phyloP scores from a whole-genome alignment of 2,329 filamentous ascomycete species.

The Fusarium sp. region DNA sequence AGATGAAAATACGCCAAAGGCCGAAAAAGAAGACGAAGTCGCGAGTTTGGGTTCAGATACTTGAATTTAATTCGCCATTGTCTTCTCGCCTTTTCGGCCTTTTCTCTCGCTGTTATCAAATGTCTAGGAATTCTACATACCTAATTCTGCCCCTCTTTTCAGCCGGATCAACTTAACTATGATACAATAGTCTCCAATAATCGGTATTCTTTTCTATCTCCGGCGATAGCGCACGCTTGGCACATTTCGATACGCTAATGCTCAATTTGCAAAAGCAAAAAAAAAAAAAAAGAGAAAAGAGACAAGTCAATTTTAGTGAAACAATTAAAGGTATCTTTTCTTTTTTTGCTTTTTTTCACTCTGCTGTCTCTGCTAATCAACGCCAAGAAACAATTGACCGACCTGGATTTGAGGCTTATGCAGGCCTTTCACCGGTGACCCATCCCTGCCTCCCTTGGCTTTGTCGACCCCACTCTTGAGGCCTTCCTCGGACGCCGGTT shows the following conservation, averaged over 20 bases:
- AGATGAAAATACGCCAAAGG: background rate
- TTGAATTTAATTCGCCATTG: background rate
- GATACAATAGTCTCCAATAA: background rate
- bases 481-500: conserved; percentile 35
- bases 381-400: conserved; percentile 7
- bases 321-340: background rate
- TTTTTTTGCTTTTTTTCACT: background rate
- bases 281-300: background rate
- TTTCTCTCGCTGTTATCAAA: conserved; percentile 1
- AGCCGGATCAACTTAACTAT: background rate
- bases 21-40: conserved; percentile 23
- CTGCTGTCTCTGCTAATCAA: background rate
- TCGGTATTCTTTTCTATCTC: background rate
- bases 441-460: conserved; percentile 8
- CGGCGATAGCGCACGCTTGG: background rate
- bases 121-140: background rate
- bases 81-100: conserved; percentile 7
- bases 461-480: conserved; percentile 29
- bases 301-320: background rate
- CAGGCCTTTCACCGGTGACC: conserved; percentile 33
- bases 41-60: conserved; percentile 2
- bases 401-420: conserved; percentile 35
- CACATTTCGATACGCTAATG: background rate
- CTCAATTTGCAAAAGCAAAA: background rate
- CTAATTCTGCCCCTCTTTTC: background rate